Evolutionary conservation across 352 stramenopile species (phyloP), one percentile per base, ranked within the genome.

Genomic region (Paralagenidium karlingii): DNA sequence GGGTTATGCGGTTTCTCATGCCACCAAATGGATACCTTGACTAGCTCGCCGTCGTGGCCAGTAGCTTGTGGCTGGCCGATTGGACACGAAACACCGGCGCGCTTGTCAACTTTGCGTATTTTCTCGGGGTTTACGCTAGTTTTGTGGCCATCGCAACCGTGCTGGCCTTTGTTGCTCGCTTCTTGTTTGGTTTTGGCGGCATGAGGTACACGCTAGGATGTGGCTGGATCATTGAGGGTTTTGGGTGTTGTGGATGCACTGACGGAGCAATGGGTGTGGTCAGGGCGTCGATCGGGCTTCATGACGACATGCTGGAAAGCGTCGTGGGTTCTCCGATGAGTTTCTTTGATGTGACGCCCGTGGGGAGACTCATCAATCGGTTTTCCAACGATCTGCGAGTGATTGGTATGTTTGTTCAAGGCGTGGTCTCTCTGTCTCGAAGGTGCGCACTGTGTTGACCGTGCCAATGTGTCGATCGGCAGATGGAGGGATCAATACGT

Each of bases 341-440:
- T 21, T 96, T 92, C 53, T 95, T 94, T 41, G 65, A 84, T 28
- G 74, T 63, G 7, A 91, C 69, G 4, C 81, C 82, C 0, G 54
- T 91, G 5, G 84, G 76, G 3, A 63, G 71, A 3, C 68, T 94
- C 24, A 49, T 91, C 16, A 84, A 82, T 30, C 66, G 83, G 1
- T 87, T 94, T 43, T 78, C 62, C 20, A 60, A 62, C 8, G 59
- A 71, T 30, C 15, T 69, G 13, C 37, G n/a, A n/a, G n/a, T n/a
- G n/a, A n/a, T n/a, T n/a, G n/a, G n/a, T n/a, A n/a, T n/a, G n/a
- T n/a, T n/a, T n/a, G n/a, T n/a, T n/a, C n/a, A n/a, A n/a, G n/a
- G n/a, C n/a, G n/a, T n/a, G n/a, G n/a, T n/a, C n/a, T n/a, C n/a
- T n/a, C n/a, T n/a, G n/a, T 55, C 10, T 44, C 43, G 4, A 37